These are phyloP conservation scores for Trichoderma asperelloides DNA, from an alignment of 495 filamentous ascomycete genomes.

Conservation along the genomic window DNA sequence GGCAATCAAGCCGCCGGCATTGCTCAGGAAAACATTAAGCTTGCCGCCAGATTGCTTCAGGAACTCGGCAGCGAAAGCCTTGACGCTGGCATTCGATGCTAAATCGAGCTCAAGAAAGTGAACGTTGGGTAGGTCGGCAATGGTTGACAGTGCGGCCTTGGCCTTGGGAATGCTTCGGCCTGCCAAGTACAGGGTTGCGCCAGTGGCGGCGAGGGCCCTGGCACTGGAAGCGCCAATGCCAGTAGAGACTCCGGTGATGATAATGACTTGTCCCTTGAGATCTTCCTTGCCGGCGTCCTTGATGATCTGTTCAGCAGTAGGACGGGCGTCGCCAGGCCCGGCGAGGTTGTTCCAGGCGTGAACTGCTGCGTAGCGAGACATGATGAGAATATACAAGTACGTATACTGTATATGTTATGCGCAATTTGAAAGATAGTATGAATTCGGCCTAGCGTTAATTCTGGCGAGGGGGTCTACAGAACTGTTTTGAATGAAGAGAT, in stretches of 20 bases:
- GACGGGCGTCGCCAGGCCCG: slow-evolving; percentile 40
- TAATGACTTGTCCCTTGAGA: slow-evolving; percentile 35
- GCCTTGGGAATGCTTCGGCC: slow-evolving; percentile 30
- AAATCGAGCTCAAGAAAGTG: slow-evolving; percentile 34
- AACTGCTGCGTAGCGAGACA: slow-evolving; percentile 1
- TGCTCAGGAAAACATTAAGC: slow-evolving; percentile 23
- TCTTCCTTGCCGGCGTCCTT: slow-evolving; percentile 32
- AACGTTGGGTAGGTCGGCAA: slow-evolving; percentile 22
- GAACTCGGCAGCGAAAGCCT: slow-evolving; percentile 29
- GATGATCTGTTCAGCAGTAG: slow-evolving; percentile 37
- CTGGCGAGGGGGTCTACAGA: not conserved
- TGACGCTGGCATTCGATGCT: slow-evolving; percentile 33
- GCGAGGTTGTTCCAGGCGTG: slow-evolving; percentile 10
- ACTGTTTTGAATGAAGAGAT: not conserved
- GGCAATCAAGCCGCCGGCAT: slow-evolving; percentile 25
- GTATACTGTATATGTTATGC: not conserved
- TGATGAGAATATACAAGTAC: not conserved
- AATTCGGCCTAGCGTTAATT: not conserved
- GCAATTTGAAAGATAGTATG: not conserved
- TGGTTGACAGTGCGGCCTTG: slow-evolving; percentile 22
- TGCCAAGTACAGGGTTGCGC: slow-evolving; percentile 37
- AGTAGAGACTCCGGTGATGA: slow-evolving; percentile 45
- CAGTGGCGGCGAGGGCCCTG: slow-evolving; percentile 34
- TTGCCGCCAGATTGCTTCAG: slow-evolving; percentile 19
- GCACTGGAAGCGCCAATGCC: slow-evolving; percentile 45